Percentiles rank a stretch among this genome's conserved stretches.
Conservation (phyloP, 768 basidiomycete genomes). For the Lactarius psammicola region DNA sequence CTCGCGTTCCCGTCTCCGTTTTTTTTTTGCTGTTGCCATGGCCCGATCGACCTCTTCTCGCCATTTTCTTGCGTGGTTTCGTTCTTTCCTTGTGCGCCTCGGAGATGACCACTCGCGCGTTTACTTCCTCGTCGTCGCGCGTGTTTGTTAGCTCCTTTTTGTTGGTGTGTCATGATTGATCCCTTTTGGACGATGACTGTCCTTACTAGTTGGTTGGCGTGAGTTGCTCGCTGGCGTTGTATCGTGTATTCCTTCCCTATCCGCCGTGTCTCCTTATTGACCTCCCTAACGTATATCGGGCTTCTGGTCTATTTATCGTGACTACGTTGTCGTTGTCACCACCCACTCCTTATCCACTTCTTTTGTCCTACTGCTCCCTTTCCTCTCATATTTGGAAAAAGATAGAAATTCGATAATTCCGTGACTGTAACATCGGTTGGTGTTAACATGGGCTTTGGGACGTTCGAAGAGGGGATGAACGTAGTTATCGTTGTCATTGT, state of each 20-base stretch:
- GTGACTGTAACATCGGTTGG: not conserved
- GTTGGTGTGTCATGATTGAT: slow-evolving; percentile 7
- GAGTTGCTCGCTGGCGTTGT: slow-evolving; percentile 17
- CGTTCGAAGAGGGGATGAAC: not conserved
- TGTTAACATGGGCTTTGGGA: not conserved
- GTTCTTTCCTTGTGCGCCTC: slow-evolving; percentile 13
- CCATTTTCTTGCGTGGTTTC: slow-evolving; percentile 11
- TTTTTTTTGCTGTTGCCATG: slow-evolving; percentile 17
- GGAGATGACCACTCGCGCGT: slow-evolving; percentile 2
- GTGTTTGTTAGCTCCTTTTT: slow-evolving; percentile 10
- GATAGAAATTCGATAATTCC: slow-evolving; percentile 18
- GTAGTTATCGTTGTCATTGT: not conserved
- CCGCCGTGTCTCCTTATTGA: slow-evolving; percentile 8
- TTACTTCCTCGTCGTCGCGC: not conserved
- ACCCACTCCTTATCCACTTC: slow-evolving; percentile 6
- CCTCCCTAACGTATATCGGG: not conserved
- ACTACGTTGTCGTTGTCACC: slow-evolving; percentile 1
- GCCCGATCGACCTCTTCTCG: not conserved
- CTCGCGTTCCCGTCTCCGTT: not conserved
- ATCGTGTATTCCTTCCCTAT: slow-evolving; percentile 18
- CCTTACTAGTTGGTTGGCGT: slow-evolving; percentile 23
- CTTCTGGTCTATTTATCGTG: slow-evolving; percentile 18
- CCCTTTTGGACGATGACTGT: slow-evolving; percentile 19
- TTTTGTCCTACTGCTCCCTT: slow-evolving; percentile 2
- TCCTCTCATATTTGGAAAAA: slow-evolving; percentile 7